phyloP scores from a whole-genome alignment of 2,329 filamentous ascomycete species.

The Pseudogymnoascus sp. region DNA sequence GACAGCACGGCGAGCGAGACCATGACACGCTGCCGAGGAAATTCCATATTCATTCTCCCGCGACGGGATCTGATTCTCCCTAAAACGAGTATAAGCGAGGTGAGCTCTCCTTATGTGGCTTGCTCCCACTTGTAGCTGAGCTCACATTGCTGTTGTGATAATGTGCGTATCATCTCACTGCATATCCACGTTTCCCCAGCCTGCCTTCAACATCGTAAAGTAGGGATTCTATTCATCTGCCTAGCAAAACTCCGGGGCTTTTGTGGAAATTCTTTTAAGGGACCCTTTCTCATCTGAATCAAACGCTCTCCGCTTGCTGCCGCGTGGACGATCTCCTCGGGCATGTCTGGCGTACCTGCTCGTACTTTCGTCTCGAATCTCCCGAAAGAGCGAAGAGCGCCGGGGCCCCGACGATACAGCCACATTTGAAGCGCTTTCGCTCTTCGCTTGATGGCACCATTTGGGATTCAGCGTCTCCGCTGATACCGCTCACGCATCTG shows the following conservation, averaged over 20 bases:
- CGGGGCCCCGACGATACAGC: neutral
- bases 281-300: neutral
- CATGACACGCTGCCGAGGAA: neutral
- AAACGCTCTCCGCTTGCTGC: neutral
- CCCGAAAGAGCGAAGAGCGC: constrained; percentile 4
- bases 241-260: neutral
- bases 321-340: neutral
- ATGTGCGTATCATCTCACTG: neutral
- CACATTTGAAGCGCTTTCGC: neutral
- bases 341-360: neutral
- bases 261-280: neutral
- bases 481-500: neutral
- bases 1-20: neutral
- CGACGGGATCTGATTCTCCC: neutral
- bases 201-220: neutral
- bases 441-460: constrained; percentile 8
- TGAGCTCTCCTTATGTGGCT: neutral
- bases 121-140: neutral
- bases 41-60: neutral
- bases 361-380: constrained; percentile 7
- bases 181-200: neutral
- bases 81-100: neutral
- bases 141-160: neutral
- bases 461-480: neutral
- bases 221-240: neutral